Evolutionary conservation across 108 stramenopile species (phyloP), one percentile per base, ranked within the genome.

Genomic region (Parietichytrium sp.): DNA sequence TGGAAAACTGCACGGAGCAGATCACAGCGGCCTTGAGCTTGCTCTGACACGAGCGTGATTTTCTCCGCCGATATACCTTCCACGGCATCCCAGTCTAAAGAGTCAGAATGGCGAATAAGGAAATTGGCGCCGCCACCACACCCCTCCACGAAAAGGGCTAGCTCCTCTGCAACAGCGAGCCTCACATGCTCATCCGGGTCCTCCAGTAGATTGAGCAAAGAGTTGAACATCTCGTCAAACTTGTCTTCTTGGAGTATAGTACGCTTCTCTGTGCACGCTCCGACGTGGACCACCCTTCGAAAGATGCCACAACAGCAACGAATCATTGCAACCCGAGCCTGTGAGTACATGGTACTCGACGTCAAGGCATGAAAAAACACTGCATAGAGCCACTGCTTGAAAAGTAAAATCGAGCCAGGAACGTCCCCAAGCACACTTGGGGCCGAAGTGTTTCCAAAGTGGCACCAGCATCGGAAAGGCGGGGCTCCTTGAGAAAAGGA

Each of bases 61-160:
- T 50, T n/a, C n/a, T 50, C 49, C n/a, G n/a, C 18, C 49, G n/a
- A 16, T 50, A 18, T 50, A n/a, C n/a, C n/a, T n/a, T n/a, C n/a
- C n/a, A n/a, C n/a, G n/a, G n/a, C n/a, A n/a, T n/a, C n/a, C n/a
- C n/a, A n/a, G n/a, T n/a, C n/a, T n/a, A n/a, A n/a, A n/a, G n/a
- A n/a, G n/a, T n/a, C n/a, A n/a, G n/a, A n/a, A n/a, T n/a, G n/a
- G n/a, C 20, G 20, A 25, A n/a, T 25, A 6, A 72, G 42, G 42
- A 72, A 72, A 10, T 72, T 33, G 38, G n/a, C n/a, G 0, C 61
- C 61, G 12, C 61, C 61, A n/a, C 61, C 61, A 25, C 61, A 72
- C 33, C 61, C 61, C 1, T 72, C 61, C 8, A 72, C 6, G 45
- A 72, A 72, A 23, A 72, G 38, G 12, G 61, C 36, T 3, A 72